Evolutionary conservation across 306 rosid genomes (phyloP).

Genomic region (Lupinus albus): DNA sequence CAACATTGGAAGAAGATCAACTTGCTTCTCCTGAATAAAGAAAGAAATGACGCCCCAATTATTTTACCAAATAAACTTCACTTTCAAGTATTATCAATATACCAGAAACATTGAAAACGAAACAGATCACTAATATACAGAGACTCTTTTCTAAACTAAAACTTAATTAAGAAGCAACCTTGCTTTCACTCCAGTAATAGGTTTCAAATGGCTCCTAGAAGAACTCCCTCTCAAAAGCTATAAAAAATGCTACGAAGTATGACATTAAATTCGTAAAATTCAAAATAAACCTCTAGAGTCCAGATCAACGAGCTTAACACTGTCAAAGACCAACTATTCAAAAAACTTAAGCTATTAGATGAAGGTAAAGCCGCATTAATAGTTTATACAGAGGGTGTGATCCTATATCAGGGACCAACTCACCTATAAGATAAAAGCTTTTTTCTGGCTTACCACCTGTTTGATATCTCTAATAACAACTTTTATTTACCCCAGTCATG

Average conservation of each 20-base stretch:
- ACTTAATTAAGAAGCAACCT: constrained; percentile 11
- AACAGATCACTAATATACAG: not conserved
- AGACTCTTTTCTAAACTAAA: constrained; percentile 3
- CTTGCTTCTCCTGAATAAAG: constrained; percentile 82
- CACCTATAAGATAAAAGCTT: not conserved
- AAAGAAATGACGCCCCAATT: constrained; percentile 1
- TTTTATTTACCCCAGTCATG: not conserved
- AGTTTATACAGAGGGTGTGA: not conserved
- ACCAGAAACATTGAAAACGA: constrained; percentile 18
- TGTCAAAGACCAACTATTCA: constrained; percentile 12
- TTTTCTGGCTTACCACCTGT: not conserved
- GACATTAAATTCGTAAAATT: not conserved
- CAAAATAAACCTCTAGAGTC: not conserved
- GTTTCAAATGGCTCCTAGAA: constrained; percentile 7
- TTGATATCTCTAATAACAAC: constrained; percentile 10
- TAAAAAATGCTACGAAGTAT: not conserved
- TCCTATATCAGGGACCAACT: not conserved
- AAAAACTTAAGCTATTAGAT: not conserved
- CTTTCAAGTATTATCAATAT: not conserved
- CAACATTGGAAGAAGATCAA: constrained; percentile 60
- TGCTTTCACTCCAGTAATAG: constrained; percentile 25
- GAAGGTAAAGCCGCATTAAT: not conserved
- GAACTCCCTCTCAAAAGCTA: constrained; percentile 11
- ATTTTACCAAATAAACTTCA: constrained; percentile 11
- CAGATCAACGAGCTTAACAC: constrained; percentile 3